Base-by-base conservation (phyloP, 2,329 filamentous ascomycete genomes). In the Xylariaceae sp. region DNA sequence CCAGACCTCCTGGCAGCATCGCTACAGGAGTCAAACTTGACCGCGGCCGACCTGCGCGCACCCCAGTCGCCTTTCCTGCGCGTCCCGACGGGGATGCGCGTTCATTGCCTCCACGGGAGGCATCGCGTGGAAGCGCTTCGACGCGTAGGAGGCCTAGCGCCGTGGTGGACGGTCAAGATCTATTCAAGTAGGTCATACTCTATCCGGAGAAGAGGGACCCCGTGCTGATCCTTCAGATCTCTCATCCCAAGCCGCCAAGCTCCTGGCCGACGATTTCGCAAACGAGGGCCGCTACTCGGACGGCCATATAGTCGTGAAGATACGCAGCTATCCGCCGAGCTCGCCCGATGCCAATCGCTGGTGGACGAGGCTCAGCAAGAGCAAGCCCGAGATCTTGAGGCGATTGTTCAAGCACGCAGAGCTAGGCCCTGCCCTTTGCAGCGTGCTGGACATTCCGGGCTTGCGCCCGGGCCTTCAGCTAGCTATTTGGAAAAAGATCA, bases 401-500 rank as follows among this genome's bases (percentile, higher is more conserved):
- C 37, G 20, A 7, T 23, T 47, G 7, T 8, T 47, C n/a, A 19
- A 34, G 6, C 21, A 47, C 29, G 0, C 1, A 17, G 19, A 12
- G 35, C 25, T 47, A 1, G 25, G 10, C 37, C 39, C 20, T 14
- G 32, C 22, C 32, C 16, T 46, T 12, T 17, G n/a, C 6, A 7
- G 5, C 2, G n/a, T 39, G 35, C 25, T 47, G n/a, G 0, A 1
- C 5, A 38, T 47, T 16, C 34, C 34, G 14, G 39, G 39, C 19
- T n/a, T 35, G 35, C 44, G 44, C 16, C 20, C 6, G 38, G 8
- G 16, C 19, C 21, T 47, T 16, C 5, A 33, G 19, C 20, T 47
- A 16, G 35, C n/a, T 21, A 42, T n/a, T 6, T 47, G 12, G 16
- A 47, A 47, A 8, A 47, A 47, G 8, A 47, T 47, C 21, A 27